Base-by-base conservation (phyloP, 2,329 filamentous ascomycete genomes). In the Phaeosphaeriaceae sp. region DNA sequence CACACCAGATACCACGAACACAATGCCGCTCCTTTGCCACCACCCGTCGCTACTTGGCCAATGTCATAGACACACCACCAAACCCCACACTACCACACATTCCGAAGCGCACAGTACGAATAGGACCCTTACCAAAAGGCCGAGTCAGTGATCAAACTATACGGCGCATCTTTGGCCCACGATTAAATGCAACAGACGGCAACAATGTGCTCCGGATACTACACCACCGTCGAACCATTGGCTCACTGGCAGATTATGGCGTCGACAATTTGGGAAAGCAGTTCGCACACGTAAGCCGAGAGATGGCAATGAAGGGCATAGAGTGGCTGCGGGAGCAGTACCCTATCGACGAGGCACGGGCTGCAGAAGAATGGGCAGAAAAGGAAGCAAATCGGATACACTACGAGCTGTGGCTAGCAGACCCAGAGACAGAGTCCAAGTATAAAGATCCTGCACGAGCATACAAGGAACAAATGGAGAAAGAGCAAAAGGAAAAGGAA, bases 281-380 rank as follows among this genome's bases (percentile, higher is more conserved):
- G 38, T 68, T 64, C 38, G 52, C 56, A 8, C 58, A 66, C 35
- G 58, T 71, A n/a, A 66, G 50, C 35, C 56, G 61, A 2, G 60
- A 60, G 0, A 52, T 62, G 3, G 68, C 68, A 1, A 44, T 67
- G 15, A 68, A 67, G 23, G 74, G 62, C 4, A 50, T 76, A 18
- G 59, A 66, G 20, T 75, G 69, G 64, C 57, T 76, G 38, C 68
- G 74, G 12, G 53, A 69, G 5, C 47, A 49, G 11, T 70, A 64
- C 42, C 74, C 74, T n/a, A 61, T 75, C 23, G 73, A 76, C 52
- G 74, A 76, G 43, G 72, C 73, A 39, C 63, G 66, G 1, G 72
- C 72, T 12, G 74, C 74, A 8, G 66, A 72, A 41, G 67, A 69
- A 45, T 76, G 72, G 71, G 71, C 71, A 6, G 68, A 73, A 54